Conservation (phyloP, 2,329 filamentous ascomycete genomes). For the Aspergillus proliferans region DNA sequence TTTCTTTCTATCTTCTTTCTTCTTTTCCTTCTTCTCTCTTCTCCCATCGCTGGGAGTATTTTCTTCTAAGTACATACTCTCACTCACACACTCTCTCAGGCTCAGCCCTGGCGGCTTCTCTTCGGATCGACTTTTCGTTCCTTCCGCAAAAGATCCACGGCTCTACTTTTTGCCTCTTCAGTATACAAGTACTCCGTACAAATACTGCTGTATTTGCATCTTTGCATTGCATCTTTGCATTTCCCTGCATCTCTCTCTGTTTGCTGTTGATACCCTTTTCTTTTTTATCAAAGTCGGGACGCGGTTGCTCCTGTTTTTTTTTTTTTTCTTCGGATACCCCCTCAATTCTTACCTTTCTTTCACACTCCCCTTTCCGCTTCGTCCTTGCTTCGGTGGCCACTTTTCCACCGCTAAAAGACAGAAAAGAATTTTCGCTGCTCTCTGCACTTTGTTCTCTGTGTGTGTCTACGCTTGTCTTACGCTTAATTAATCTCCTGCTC, state of each 20-base stretch:
- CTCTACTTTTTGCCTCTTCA: constrained; percentile 1
- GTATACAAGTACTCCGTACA: not conserved
- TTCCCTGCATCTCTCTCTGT: not conserved
- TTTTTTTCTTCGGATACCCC: constrained; percentile 6
- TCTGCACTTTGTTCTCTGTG: constrained; percentile 4
- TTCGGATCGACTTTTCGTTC: constrained; percentile 3
- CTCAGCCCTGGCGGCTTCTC: constrained; percentile 7
- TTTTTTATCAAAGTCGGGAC: not conserved
- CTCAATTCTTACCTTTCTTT: constrained; percentile 11
- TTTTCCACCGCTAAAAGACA: not conserved
- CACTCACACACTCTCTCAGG: not conserved
- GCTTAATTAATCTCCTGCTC: not conserved
- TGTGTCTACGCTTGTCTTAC: constrained; percentile 1
- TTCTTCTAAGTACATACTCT: no score
- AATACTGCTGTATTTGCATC: not conserved
- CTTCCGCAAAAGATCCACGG: not conserved
- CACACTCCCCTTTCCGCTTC: constrained; percentile 16
- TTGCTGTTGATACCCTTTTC: constrained; percentile 1
- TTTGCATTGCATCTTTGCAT: not conserved
- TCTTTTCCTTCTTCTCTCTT: constrained; percentile 1
- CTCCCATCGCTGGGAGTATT: constrained; percentile 1
- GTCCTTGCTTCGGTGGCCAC: constrained; percentile 7
- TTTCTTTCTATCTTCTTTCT: constrained; percentile 1
- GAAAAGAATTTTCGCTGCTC: constrained; percentile 3
- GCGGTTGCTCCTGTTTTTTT: constrained; percentile 7